Base-by-base conservation (phyloP, 2,329 filamentous ascomycete species). In the Pseudogymnoascus sp. region DNA sequence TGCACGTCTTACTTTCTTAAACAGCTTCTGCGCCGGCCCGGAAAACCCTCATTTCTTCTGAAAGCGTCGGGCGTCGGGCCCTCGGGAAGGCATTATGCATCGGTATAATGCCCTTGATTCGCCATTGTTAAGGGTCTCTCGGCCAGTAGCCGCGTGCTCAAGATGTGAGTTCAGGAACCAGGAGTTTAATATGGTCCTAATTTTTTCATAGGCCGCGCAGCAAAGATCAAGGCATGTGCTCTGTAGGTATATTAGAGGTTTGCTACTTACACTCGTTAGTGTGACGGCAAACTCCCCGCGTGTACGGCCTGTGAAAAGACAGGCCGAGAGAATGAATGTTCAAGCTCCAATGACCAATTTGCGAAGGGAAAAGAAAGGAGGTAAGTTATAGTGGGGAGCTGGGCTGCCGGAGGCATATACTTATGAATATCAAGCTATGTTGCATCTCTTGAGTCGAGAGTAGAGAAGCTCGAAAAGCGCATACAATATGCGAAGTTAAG, bases 281-380 rank as follows among this genome's bases (percentile, higher is more conserved):
- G 94, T 71, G 94, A 97, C 77, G 93, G 94, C 65, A 97, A 97
- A 75, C 80, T 97, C 38, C 94, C 94, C 9, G 92, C 92, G 6
- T 99, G 94, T 73, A 95, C 92, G 6, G 93, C 93, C 15, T 97
- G 94, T 72, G 93, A 97, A 75, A 92, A 92, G 76, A 91, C 91
- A 12, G 92, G 92, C 31, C 88, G 91, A 65, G 86, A 90, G 62
- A 87, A 82, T 64, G 92, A 95, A 72, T 99, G 94, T 74, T 96
- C 92, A 5, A 92, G 92, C 62, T 92, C 92, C 6, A 97, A 95
- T 70, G 93, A 97, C 72, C 92, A 97, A 73, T 97, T 97, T 75
- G 92, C 93, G 0, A 84, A 92, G 65, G 94, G 94, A 65, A 97
- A 97, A 75, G 94, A 97, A 73, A 83, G 93, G 70, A 97, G 92